These are phyloP conservation scores for Abelmoschus esculentus DNA, from an alignment of 345 rosid species.

Conservation along the genomic window DNA sequence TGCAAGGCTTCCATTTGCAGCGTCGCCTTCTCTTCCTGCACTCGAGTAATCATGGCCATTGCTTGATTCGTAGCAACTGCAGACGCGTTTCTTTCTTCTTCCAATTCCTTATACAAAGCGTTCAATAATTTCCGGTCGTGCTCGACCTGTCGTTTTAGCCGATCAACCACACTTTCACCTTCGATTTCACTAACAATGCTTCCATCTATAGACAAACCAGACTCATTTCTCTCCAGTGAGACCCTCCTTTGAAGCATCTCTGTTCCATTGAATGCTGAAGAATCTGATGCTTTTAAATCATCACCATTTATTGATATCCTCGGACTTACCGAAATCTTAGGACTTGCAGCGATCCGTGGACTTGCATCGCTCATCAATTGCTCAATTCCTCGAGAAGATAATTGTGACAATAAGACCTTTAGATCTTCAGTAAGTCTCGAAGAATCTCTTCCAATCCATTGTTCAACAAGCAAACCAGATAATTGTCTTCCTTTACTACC, in stretches of 20 bases:
- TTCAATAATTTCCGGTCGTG: slow-evolving; percentile 55
- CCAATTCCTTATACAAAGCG: slow-evolving; percentile 67
- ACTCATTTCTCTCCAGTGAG: slow-evolving; percentile 86
- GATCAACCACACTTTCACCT: slow-evolving; percentile 68
- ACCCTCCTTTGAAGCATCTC: slow-evolving; percentile 53
- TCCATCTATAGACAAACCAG: slow-evolving; percentile 73
- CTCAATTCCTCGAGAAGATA: slow-evolving; percentile 68
- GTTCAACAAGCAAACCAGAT: slow-evolving; percentile 51
- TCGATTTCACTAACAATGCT: slow-evolving; percentile 72
- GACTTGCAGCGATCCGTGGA: slow-evolving; percentile 32
- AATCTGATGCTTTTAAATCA: slow-evolving; percentile 38
- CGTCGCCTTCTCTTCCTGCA: slow-evolving; percentile 91
- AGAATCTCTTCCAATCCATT: slow-evolving; percentile 63
- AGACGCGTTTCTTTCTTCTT: slow-evolving; percentile 94
- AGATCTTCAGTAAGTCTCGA: slow-evolving; percentile 70
- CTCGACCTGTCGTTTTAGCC: slow-evolving; percentile 76
- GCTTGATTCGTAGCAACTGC: slow-evolving; percentile 85
- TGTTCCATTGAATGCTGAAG: slow-evolving; percentile 39
- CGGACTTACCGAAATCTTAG: slow-evolving; percentile 13
- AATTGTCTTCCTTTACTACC: slow-evolving; percentile 51
- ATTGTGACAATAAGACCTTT: slow-evolving; percentile 58
- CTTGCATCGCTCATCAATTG: slow-evolving; percentile 44
- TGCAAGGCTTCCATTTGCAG: slow-evolving; percentile 94
- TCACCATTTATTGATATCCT: slow-evolving; percentile 40
- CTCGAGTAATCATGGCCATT: slow-evolving; percentile 94